phyloP scores from a whole-genome alignment of 495 filamentous ascomycete species.

The Aspergillus avenaceus region DNA sequence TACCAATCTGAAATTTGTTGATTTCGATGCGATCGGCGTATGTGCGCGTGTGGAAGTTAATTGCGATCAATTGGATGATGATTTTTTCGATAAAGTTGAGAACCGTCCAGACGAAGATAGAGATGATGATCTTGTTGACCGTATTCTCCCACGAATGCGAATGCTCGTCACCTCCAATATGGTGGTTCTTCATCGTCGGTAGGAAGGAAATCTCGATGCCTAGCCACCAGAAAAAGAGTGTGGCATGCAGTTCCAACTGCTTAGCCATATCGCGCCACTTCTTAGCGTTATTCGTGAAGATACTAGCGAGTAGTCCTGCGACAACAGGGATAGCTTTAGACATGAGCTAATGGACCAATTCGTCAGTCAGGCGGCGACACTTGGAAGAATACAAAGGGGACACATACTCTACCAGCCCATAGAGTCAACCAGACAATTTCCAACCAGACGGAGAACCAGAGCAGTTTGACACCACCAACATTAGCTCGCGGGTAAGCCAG shows the following conservation, averaged over 20 bases:
- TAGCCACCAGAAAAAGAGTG: slow-evolving; percentile 91
- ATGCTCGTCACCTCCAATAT: slow-evolving; percentile 51
- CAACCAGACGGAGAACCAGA: slow-evolving; percentile 95
- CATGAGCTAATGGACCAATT: slow-evolving; percentile 49
- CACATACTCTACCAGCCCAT: slow-evolving; percentile 69
- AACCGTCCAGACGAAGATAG: slow-evolving; percentile 71
- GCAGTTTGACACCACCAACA: slow-evolving; percentile 70
- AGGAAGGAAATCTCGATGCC: slow-evolving; percentile 66
- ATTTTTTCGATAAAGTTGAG: slow-evolving; percentile 92
- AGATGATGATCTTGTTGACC: slow-evolving; percentile 83
- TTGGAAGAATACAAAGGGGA: not conserved
- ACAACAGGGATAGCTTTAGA: slow-evolving; percentile 68
- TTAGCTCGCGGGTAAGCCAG: slow-evolving; percentile 59
- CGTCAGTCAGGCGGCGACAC: not conserved
- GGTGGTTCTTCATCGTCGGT: slow-evolving; percentile 67
- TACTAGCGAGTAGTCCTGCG: slow-evolving; percentile 62
- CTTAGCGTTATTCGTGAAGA: slow-evolving; percentile 83
- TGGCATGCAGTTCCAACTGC: slow-evolving; percentile 80
- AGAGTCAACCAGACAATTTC: slow-evolving; percentile 90
- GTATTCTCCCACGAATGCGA: slow-evolving; percentile 66
- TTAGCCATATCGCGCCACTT: slow-evolving; percentile 92
- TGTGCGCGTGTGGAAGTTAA: slow-evolving; percentile 86
- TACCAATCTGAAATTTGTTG: slow-evolving; percentile 85
- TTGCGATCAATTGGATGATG: slow-evolving; percentile 90
- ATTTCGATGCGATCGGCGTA: slow-evolving; percentile 89